Evolutionary conservation across 192 early-diverging fungal genomes (phyloP).

Genomic region (Linderina pennispora): DNA sequence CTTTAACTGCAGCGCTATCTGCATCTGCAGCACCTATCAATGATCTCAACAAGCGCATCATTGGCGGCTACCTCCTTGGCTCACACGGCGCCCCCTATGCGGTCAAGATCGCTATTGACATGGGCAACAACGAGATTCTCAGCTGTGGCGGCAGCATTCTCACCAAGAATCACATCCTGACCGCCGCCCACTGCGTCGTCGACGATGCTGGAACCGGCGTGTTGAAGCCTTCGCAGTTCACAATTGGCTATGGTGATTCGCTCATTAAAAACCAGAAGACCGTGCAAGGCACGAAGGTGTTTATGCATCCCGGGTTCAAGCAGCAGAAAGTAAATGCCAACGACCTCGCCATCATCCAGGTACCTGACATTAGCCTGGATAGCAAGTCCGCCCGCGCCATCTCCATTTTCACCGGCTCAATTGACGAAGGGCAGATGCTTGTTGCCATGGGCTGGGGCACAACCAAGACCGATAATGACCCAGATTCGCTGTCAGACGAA

Average conservation of each 20-base stretch:
- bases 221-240: slow-evolving; percentile 6
- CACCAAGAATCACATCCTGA: slow-evolving; percentile 19
- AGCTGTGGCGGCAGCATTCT: slow-evolving; percentile 38
- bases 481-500: background rate
- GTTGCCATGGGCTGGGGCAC: slow-evolving; percentile 44
- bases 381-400: slow-evolving; percentile 2
- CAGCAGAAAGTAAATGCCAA: background rate
- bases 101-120: slow-evolving; percentile 1
- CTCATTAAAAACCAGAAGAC: slow-evolving; percentile 10
- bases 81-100: slow-evolving; percentile 7
- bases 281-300: slow-evolving; percentile 3
- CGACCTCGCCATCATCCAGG: slow-evolving; percentile 30
- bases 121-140: background rate
- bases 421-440: slow-evolving; percentile 12
- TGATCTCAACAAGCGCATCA: slow-evolving; percentile 13
- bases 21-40: background rate
- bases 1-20: background rate
- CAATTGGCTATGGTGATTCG: slow-evolving; percentile 18
- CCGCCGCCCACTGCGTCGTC: slow-evolving; percentile 32
- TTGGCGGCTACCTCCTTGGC: slow-evolving; percentile 26
- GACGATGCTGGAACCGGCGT: too few species aligned
- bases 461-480: slow-evolving; percentile 7
- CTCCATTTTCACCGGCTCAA: slow-evolving; percentile 10
- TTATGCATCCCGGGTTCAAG: slow-evolving; percentile 16
- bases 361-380: slow-evolving; percentile 9